phyloP scores from a whole-genome alignment of 2,329 filamentous ascomycete genomes.

The Colletotrichum lindemuthianum region DNA sequence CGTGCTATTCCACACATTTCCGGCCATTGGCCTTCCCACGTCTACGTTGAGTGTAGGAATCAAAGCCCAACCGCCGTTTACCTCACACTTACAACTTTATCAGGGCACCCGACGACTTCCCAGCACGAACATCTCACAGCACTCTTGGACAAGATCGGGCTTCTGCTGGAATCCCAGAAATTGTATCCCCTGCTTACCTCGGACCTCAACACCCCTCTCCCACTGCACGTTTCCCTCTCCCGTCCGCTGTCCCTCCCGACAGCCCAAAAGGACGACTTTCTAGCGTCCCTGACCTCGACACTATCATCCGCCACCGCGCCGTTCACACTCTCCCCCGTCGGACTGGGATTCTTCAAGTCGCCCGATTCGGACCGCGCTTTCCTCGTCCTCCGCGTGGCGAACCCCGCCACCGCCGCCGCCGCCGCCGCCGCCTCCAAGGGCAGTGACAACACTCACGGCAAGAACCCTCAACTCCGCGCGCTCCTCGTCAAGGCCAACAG shows the following conservation, averaged over 20 bases:
- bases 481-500: conserved; percentile 76
- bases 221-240: conserved; percentile 92
- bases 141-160: conserved; percentile 51
- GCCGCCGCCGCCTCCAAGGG: conserved; percentile 23
- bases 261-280: conserved; percentile 76
- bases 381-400: conserved; percentile 75
- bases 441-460: conserved; percentile 41
- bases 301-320: conserved; percentile 48
- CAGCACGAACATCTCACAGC: conserved; percentile 59
- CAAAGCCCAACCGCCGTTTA: not conserved
- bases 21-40: conserved; percentile 92
- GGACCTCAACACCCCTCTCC: conserved; percentile 79
- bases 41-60: conserved; percentile 91
- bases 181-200: conserved; percentile 79
- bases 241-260: conserved; percentile 80
- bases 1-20: conserved; percentile 84
- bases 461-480: conserved; percentile 64
- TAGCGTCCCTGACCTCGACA: conserved; percentile 60
- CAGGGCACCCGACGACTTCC: conserved; percentile 64
- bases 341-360: conserved; percentile 61
- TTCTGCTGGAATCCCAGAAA: conserved; percentile 45
- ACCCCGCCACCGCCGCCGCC: not conserved
- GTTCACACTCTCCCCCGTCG: conserved; percentile 52
- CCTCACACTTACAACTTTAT: conserved; percentile 11
- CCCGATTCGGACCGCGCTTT: conserved; percentile 80